A percentile compares a stretch with the other conserved stretches of the same genome.
Evolutionary conservation across 306 rosid species (phyloP).

Genomic region (Dalbergia cochinchinensis): DNA sequence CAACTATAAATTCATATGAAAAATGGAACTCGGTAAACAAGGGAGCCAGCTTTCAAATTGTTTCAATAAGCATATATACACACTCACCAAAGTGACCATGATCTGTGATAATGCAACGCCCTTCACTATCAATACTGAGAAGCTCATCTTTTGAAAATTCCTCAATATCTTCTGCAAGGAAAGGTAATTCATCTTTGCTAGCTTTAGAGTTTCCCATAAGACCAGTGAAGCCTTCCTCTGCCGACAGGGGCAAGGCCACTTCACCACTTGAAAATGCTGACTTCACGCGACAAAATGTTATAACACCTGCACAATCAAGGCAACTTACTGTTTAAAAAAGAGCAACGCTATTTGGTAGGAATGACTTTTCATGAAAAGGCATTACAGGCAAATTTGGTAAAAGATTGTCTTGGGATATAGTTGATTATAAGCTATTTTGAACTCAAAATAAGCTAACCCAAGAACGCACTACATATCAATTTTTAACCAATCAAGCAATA

Average conservation of each 20-base stretch:
- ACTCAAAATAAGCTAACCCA: not conserved
- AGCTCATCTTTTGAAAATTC: constrained; percentile 78
- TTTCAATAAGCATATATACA: not conserved
- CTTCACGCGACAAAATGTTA: constrained; percentile 87
- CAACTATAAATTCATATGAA: not conserved
- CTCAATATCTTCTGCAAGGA: constrained; percentile 58
- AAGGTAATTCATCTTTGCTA: constrained; percentile 52
- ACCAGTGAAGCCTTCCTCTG: constrained; percentile 92
- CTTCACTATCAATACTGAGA: constrained; percentile 79
- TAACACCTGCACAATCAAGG: constrained; percentile 70
- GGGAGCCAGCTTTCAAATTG: not conserved
- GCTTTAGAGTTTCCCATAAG: constrained; percentile 53
- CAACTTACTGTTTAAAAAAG: constrained; percentile 10
- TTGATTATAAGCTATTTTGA: not conserved
- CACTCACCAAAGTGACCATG: constrained; percentile 86
- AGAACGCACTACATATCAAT: not conserved
- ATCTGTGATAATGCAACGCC: constrained; percentile 88
- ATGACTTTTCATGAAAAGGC: not conserved
- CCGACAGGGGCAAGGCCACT: constrained; percentile 74
- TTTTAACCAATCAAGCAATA: not conserved
- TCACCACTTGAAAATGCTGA: constrained; percentile 83
- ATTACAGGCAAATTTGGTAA: not conserved
- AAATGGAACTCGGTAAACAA: constrained; percentile 9
- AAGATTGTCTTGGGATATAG: not conserved
- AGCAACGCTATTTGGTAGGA: not conserved